phyloP scores from a whole-genome alignment of 129 eudicot genomes.

The Lonicera japonica region DNA sequence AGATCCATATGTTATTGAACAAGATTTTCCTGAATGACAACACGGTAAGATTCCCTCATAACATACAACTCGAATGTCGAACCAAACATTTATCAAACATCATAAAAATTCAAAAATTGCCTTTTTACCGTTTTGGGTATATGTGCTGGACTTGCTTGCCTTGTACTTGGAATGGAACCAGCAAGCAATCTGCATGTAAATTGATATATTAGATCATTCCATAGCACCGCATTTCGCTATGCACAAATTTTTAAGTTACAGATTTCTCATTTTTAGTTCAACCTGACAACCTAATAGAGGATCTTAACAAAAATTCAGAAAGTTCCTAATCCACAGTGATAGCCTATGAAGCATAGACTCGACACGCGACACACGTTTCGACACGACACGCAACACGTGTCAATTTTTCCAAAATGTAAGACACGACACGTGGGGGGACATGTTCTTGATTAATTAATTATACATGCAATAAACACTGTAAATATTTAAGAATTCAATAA shows the following conservation, averaged over 20 bases:
- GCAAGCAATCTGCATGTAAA: constrained; percentile 44
- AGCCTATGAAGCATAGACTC: too few species aligned
- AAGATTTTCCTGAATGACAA: constrained; percentile 44
- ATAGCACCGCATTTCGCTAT: neutral
- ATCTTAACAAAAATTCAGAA: too few species aligned
- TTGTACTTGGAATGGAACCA: constrained; percentile 40
- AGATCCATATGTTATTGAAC: constrained; percentile 60
- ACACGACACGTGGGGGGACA: too few species aligned
- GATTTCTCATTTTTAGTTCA: too few species aligned
- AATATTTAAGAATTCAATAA: too few species aligned
- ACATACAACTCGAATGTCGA: neutral
- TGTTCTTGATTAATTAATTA: too few species aligned
- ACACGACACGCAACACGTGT: too few species aligned
- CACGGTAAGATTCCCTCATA: neutral
- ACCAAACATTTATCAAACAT: neutral
- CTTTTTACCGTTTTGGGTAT: constrained; percentile 32
- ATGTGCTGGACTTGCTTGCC: constrained; percentile 52
- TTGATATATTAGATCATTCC: neutral
- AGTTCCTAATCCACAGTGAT: too few species aligned
- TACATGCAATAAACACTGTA: too few species aligned
- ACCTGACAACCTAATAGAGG: too few species aligned
- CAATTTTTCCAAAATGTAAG: too few species aligned
- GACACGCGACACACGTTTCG: too few species aligned
- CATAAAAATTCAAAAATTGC: neutral
- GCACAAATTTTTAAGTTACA: neutral